Percentiles rank a stretch among this genome's conserved stretches.
Conservation (phyloP, 805 yeast genomes). For the Lipomyces lipofer region DNA sequence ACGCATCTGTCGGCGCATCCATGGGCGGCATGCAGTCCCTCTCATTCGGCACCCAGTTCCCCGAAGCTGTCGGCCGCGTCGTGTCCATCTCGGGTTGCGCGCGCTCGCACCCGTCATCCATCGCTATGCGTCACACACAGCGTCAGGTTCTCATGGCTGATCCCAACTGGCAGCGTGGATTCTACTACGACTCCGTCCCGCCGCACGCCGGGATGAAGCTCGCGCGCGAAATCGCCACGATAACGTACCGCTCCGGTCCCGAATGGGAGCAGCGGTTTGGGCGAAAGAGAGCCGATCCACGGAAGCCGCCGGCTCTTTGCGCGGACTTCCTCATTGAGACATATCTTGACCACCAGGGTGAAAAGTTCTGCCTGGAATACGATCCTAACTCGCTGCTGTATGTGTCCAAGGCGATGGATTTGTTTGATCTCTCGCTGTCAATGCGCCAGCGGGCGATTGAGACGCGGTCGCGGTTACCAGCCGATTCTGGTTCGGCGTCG, state of each 20-base stretch:
- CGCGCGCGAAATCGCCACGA: slow-evolving; percentile 90
- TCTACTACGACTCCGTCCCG: slow-evolving; percentile 73
- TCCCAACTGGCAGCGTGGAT: slow-evolving; percentile 92
- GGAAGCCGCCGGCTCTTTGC: slow-evolving; percentile 79
- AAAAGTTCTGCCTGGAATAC: slow-evolving; percentile 85
- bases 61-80: slow-evolving; percentile 69
- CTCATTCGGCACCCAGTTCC: slow-evolving; percentile 82
- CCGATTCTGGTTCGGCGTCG: slow-evolving; percentile 1
- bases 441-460: slow-evolving; percentile 15
- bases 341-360: slow-evolving; percentile 91
- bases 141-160: slow-evolving; percentile 92
- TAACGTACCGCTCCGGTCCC: slow-evolving; percentile 92
- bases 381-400: slow-evolving; percentile 88
- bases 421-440: slow-evolving; percentile 62
- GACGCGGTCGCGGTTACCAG: slow-evolving; percentile 9
- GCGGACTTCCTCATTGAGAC: slow-evolving; percentile 93
- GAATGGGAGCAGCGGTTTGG: slow-evolving; percentile 96
- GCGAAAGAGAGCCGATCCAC: slow-evolving; percentile 78
- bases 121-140: slow-evolving; percentile 91
- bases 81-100: slow-evolving; percentile 91
- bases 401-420: slow-evolving; percentile 91
- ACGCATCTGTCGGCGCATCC: slow-evolving; percentile 85
- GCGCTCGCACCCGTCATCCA: slow-evolving; percentile 88
- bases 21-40: slow-evolving; percentile 99
- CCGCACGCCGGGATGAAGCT: slow-evolving; percentile 96